Evolutionary conservation across 345 rosid genomes (phyloP), one percentile per base, ranked within the genome.

Genomic region (Camelina hispida): DNA sequence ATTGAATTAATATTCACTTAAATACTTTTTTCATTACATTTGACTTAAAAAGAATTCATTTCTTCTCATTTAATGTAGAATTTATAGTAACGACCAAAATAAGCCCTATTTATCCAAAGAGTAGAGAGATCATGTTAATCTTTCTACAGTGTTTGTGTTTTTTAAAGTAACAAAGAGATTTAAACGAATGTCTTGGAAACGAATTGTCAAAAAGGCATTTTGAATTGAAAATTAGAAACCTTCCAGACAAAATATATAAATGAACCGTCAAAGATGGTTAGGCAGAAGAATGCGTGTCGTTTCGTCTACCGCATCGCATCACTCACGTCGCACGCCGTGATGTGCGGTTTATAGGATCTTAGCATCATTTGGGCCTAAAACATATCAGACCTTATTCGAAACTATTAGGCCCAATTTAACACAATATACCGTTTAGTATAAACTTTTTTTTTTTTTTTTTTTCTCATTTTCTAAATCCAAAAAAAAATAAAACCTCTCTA

Each of bases 261-360:
- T 28, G 30, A 3, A 66, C 28, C 17, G 69, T 48, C 70, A 35
- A 66, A 34, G 60, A 52, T 55, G 34, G 64, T 56, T 69, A 69
- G 53, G 59, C 53, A 20, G 61, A 65, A 67, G 55, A 71, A 61
- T 71, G 68, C 52, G 42, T 71, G 59, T 60, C 37, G 55, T 72
- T 69, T 56, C 20, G 20, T 72, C 12, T 22, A 62, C 34, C 23
- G 46, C 2, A 40, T 52, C 23, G 46, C 2, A 40, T 52, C 48
- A 72, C 62, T 38, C 76, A 52, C 44, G 44, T 52, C 54, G n/a
- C 34, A 62, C 46, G 62, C 53, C 69, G 76, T 62, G 69, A 72
- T 48, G 58, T 71, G 67, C 59, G 38, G 67, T 48, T 59, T 34
- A 6, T 66, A 4, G 47, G 13, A 35, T 35, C 40, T 35, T 35